Evolutionary conservation across 306 rosid species (phyloP), one percentile per base, ranked within the genome.

Genomic region (Echinosophora koreensis): DNA sequence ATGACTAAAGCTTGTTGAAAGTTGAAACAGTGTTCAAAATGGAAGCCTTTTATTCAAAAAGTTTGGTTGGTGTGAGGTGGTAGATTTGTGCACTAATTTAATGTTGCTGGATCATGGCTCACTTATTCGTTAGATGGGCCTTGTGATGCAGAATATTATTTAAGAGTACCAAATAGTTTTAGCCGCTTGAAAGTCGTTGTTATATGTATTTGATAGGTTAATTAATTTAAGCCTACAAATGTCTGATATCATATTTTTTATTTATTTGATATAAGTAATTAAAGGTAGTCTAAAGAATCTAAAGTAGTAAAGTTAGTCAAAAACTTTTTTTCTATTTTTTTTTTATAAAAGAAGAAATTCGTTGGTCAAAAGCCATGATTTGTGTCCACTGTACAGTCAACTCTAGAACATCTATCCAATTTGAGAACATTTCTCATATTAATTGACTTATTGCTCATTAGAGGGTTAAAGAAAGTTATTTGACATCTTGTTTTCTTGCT

Each of bases 51-150:
- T 12, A 63, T 62, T 32, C 12, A 6, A 34, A 49, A 61, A 35
- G 39, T 50, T 60, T 49, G 39, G 69, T 47, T 35, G 3, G n/a
- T 9, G 65, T 15, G 58, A 44, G 8, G 10, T 16, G 58, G 60
- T 62, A 51, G 79, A 61, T 74, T 47, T 75, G 62, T 39, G 6
- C 11, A 8, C 17, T n/a, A 50, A 50, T 75, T 18, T 1, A 5
- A 58, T 61, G 14, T 74, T 34, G 5, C 61, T 6, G 18, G 4
- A 2, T 55, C 13, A 17, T 55, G 61, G 14, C 28, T 56, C 35
- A 22, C n/a, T 13, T 13, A 32, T 32, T 32, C 17, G 0, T 6
- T 32, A n/a, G 42, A 32, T 14, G 55, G 17, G 55, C 17, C 55
- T 50, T 50, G 55, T 17, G 54, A 65, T 39, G 37, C 50, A 44